phyloP scores from a whole-genome alignment of 2,329 filamentous ascomycete species.

The Botryotinia narcissicola region DNA sequence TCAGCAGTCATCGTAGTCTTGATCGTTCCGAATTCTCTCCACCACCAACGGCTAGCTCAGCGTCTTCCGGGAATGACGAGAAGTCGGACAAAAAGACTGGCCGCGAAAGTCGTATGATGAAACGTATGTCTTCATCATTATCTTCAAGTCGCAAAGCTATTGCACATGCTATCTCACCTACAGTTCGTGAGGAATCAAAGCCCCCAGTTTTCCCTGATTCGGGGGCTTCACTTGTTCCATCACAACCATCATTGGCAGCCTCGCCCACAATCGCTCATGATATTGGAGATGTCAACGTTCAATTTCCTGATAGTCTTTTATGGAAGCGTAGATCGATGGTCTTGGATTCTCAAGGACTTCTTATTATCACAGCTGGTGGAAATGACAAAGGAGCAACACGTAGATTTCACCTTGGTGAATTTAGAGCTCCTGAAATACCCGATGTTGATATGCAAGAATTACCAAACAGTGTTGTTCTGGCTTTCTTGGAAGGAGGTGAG shows the following conservation, averaged over 20 bases:
- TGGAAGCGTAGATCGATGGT: slow-evolving; percentile 94
- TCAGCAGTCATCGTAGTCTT: slow-evolving; percentile 52
- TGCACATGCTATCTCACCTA: slow-evolving; percentile 38
- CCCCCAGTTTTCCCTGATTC: slow-evolving; percentile 19
- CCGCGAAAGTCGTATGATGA: slow-evolving; percentile 51
- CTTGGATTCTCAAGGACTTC: slow-evolving; percentile 77
- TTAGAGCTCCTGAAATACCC: slow-evolving; percentile 74
- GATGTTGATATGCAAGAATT: slow-evolving; percentile 92
- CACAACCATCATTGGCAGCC: slow-evolving; percentile 40
- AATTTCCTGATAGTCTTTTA: slow-evolving; percentile 91
- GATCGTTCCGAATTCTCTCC: slow-evolving; percentile 37
- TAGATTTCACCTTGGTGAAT: slow-evolving; percentile 82
- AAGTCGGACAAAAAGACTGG: slow-evolving; percentile 52
- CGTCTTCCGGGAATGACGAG: slow-evolving; percentile 46
- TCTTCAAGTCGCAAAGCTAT: slow-evolving; percentile 44
- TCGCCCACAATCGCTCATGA: slow-evolving; percentile 25
- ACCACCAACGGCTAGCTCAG: slow-evolving; percentile 43
- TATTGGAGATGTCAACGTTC: slow-evolving; percentile 84
- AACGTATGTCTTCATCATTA: slow-evolving; percentile 61
- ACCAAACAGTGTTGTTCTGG: slow-evolving; percentile 73
- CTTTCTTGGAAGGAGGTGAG: slow-evolving; percentile 61
- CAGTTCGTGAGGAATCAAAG: slow-evolving; percentile 41
- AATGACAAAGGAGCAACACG: slow-evolving; percentile 56
- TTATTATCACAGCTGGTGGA: slow-evolving; percentile 63
- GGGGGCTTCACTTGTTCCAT: slow-evolving; percentile 24